A percentile compares a stretch with the other conserved stretches of the same genome.
Evolutionary conservation across 1,284 basidiomycete species (phyloP).

Genomic region (Moesziomyces parantarcticus): DNA sequence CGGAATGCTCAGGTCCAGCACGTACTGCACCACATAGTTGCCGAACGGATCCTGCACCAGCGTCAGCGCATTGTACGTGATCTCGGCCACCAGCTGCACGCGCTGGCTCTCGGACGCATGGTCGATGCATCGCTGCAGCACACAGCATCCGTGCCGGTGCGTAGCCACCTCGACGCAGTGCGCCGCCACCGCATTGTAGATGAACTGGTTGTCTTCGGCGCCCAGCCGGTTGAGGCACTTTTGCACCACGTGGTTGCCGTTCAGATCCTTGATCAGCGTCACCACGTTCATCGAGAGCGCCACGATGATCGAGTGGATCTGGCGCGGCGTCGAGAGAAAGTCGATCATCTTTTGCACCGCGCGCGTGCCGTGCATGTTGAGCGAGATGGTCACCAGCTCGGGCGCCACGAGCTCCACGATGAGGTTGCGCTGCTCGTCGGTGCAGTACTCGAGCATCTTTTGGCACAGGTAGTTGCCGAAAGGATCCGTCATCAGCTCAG

Average conservation of each 20-base stretch:
- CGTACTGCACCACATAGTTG: conserved; percentile 96
- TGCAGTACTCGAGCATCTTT: conserved; percentile 96
- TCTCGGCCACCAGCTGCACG: conserved; percentile 96
- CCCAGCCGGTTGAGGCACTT: conserved; percentile 98
- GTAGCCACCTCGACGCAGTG: conserved; percentile 99
- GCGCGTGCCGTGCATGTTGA: conserved; percentile 99
- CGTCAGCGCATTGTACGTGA: conserved; percentile 96
- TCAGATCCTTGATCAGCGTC: conserved; percentile 98
- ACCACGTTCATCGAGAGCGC: conserved; percentile 98
- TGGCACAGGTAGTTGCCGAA: conserved; percentile 99
- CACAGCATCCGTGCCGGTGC: conserved; percentile 98
- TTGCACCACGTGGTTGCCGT: conserved; percentile 99
- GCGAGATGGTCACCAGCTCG: conserved; percentile 95
- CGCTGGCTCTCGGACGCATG: conserved; percentile 96
- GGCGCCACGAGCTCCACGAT: conserved; percentile 98
- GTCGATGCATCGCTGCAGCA: conserved; percentile 97
- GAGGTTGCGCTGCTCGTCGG: conserved; percentile 95
- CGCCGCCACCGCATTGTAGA: conserved; percentile 98
- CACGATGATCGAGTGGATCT: conserved; percentile 97
- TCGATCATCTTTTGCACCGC: conserved; percentile 99
- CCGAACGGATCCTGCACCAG: conserved; percentile 99
- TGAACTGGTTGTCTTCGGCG: conserved; percentile 99
- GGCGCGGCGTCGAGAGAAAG: conserved; percentile 76
- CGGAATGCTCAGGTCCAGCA: conserved; percentile 96
- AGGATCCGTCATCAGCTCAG: conserved; percentile 98